Evolutionary conservation across 2,329 filamentous ascomycete genomes (phyloP), one percentile per base, ranked within the genome.

Genomic region (Juglanconis juglandina): DNA sequence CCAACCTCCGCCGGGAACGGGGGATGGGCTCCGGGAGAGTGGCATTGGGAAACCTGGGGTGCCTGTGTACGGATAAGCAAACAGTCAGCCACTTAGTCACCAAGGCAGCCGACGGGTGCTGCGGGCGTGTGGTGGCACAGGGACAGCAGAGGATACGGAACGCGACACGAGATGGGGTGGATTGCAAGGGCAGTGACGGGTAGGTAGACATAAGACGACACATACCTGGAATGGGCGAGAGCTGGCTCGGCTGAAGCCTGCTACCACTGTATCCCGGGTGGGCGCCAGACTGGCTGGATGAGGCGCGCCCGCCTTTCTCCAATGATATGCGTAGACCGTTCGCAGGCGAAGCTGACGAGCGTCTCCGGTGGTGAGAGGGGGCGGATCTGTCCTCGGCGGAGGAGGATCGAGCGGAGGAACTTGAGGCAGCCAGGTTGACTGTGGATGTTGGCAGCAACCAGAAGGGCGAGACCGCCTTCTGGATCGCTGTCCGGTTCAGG

Each of bases 21-120:
- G 94, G 59, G 92, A 96, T 54, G 93, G 91, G 71, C 91, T 96
- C 76, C 92, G 87, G 67, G 92, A 95, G 64, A 94, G 78, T 67
- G 90, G 90, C 93, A 96, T 96, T 69, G 78, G 76, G 66, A 75
- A 70, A 68, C 77, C 80, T 48, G 85, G 81, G 55, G 81, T 87
- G 70, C 83, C 81, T 83, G 73, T 60, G 68, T 60, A 44, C 39
- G 53, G n/a, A 37, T n/a, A 41, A n/a, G 8, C 37, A 61, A 35
- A 44, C 17, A 33, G 41, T 61, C 33, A 60, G 53, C 37, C 13
- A 24, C 33, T 17, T 11, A 54, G 50, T 51, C 34, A 53, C 32
- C 34, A 14, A 58, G n/a, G 30, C 53, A 35, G 41, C 47, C 41
- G 42, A 33, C 39, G 48, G 37, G 30, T 13, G 48, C 58, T 58